Base-by-base conservation (phyloP, 345 rosid species). In the Populus pruinosa region DNA sequence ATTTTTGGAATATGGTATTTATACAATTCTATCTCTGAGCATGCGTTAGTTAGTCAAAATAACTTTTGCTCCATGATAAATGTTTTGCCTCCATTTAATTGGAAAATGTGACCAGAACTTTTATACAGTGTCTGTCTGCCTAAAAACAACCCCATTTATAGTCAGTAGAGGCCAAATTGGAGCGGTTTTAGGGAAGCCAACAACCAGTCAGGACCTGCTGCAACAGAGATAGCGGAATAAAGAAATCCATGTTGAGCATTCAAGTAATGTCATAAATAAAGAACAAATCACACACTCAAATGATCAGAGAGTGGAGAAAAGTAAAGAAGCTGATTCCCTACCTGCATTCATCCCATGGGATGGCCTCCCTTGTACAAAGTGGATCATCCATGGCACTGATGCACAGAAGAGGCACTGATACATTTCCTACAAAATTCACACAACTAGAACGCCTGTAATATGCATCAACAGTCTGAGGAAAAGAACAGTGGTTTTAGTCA, bases 291-390 rank as follows among this genome's bases (percentile, higher is more conserved):
- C 38, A 74, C 21, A 1, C 20, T 44, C 18, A 27, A n/a, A 35
- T 35, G 8, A 21, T 9, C 14, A 36, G 5, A 17, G 49, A 31
- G 55, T 2, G 33, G 17, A 50, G 47, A 76, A 67, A 16, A 38
- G 66, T 18, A 18, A 59, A 44, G 17, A 55, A 69, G 21, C 44
- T 31, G 53, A 20, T 47, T 73, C 47, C 70, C 38, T 69, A 78
- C 88, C 86, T 76, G 70, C 86, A 83, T 77, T 85, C 88, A 83
- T 85, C 86, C 84, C 79, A 81, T 53, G 84, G 88, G 65, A 83
- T 85, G 62, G 88, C 81, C 81, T 85, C 88, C 23, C 77, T 73
- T 2, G 86, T 80, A 39, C 88, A 85, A 53, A 85, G 83, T 16
- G 88, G 88, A 77, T 83, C 88, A 50, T 85, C 88, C 72, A 83